phyloP scores from a whole-genome alignment of 108 stramenopile genomes.

The Skeletonema costatum region DNA sequence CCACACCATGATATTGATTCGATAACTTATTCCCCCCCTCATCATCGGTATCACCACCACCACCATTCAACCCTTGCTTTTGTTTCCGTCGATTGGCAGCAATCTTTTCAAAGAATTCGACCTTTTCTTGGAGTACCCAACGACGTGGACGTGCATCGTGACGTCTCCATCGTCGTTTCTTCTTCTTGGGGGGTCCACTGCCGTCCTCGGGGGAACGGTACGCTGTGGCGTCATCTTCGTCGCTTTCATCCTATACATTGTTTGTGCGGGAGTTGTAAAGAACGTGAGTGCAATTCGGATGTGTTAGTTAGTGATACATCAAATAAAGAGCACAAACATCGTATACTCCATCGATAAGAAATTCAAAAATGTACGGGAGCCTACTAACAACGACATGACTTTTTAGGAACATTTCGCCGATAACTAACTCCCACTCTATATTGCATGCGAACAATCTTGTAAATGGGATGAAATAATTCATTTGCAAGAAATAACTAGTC shows the following conservation, averaged over 20 bases:
- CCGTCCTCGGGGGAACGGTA: conserved; percentile 19
- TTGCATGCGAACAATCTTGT: conserved; percentile 48
- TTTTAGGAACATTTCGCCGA: conserved; percentile 8
- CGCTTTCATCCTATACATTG: conserved; percentile 60
- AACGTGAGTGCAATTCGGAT: background rate
- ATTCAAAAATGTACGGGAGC: conserved; percentile 6
- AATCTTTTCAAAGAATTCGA: conserved; percentile 76
- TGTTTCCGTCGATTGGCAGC: conserved; percentile 51
- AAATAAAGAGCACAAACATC: conserved; percentile 2
- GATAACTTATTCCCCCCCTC: conserved; percentile 33
- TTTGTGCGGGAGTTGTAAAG: background rate
- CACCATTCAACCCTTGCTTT: background rate
- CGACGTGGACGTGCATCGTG: conserved; percentile 67
- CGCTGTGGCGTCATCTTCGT: conserved; percentile 42
- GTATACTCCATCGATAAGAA: background rate
- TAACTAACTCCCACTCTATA: conserved; percentile 15
- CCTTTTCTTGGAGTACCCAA: conserved; percentile 82
- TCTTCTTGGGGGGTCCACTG: conserved; percentile 10
- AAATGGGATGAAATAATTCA: conserved; percentile 16
- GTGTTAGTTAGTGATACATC: background rate
- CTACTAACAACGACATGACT: conserved; percentile 30
- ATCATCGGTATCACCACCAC: background rate
- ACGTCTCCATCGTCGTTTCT: conserved; percentile 71
- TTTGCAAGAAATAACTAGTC: conserved; percentile 31
- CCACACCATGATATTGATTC: conserved; percentile 74